Evolutionary conservation across 371 early-diverging fungal genomes (phyloP).

Genomic region (Syncephalis plumigaleata): DNA sequence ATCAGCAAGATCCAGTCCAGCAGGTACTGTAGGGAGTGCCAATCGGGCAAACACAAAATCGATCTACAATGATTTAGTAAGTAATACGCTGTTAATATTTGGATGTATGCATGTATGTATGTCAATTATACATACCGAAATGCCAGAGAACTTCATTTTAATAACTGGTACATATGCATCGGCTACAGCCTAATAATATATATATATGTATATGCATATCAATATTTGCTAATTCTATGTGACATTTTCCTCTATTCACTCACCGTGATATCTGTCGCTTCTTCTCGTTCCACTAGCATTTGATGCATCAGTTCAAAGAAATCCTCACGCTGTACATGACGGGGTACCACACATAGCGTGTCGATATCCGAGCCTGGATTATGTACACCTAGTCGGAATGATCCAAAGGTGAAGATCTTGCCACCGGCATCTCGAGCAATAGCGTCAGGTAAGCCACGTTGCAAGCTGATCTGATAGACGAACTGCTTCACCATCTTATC

Average conservation of each 20-base stretch:
- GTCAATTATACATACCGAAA: slow-evolving; percentile 41
- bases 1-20: slow-evolving; percentile 77
- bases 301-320: slow-evolving; percentile 90
- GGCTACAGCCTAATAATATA: slow-evolving; percentile 33
- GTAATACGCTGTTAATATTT: not conserved
- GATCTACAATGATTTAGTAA: slow-evolving; percentile 33
- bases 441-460: slow-evolving; percentile 52
- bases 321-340: slow-evolving; percentile 84
- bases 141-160: slow-evolving; percentile 81
- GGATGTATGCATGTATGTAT: no score
- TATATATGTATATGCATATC: not conserved
- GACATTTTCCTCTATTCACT: no score
- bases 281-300: slow-evolving; percentile 57
- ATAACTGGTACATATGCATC: slow-evolving; percentile 99
- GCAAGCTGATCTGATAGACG: slow-evolving; percentile 53
- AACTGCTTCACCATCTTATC: slow-evolving; percentile 79
- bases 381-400: slow-evolving; percentile 98
- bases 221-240: no score
- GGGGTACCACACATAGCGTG: slow-evolving; percentile 95
- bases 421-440: slow-evolving; percentile 83
- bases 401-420: slow-evolving; percentile 98
- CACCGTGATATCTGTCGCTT: slow-evolving; percentile 83
- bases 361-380: slow-evolving; percentile 97
- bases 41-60: slow-evolving; percentile 95
- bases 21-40: slow-evolving; percentile 56